phyloP scores from a whole-genome alignment of 345 rosid species.

The Dipteronia dyeriana region DNA sequence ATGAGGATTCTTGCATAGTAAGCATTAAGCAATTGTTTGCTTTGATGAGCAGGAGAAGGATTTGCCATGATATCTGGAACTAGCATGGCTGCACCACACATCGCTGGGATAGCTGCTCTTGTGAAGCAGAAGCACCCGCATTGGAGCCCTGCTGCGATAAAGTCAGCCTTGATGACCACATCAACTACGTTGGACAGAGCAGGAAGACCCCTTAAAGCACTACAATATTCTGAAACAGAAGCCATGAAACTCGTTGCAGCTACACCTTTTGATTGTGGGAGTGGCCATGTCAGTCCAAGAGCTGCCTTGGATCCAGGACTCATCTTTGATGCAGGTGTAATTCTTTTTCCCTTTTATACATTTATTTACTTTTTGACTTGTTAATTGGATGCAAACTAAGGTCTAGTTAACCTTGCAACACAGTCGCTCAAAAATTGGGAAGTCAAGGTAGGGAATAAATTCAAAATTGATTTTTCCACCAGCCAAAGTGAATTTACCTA shows the following conservation, averaged over 20 bases:
- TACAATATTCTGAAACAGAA: slow-evolving; percentile 84
- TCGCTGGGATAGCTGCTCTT: slow-evolving; percentile 98
- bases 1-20: not conserved
- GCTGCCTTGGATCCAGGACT: slow-evolving; percentile 99
- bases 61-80: slow-evolving; percentile 98
- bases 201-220: slow-evolving; percentile 93
- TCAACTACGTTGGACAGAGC: slow-evolving; percentile 81
- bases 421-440: not conserved
- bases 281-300: slow-evolving; percentile 94
- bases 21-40: slow-evolving; percentile 4
- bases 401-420: not conserved
- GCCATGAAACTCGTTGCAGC: slow-evolving; percentile 70
- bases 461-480: not conserved
- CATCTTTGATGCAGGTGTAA: slow-evolving; percentile 83
- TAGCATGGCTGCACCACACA: slow-evolving; percentile 99
- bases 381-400: not conserved
- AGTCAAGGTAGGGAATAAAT: slow-evolving; percentile 3
- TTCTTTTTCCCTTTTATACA: slow-evolving; percentile 1
- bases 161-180: slow-evolving; percentile 96
- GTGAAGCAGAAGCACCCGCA: slow-evolving; percentile 92
- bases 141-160: slow-evolving; percentile 99
- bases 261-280: slow-evolving; percentile 96
- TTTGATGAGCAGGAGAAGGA: slow-evolving; percentile 78
- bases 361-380: slow-evolving; percentile 6
- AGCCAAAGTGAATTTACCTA: not conserved